Evolutionary conservation across 306 rosid species (phyloP).

Genomic region (Gleditsia sinensis): DNA sequence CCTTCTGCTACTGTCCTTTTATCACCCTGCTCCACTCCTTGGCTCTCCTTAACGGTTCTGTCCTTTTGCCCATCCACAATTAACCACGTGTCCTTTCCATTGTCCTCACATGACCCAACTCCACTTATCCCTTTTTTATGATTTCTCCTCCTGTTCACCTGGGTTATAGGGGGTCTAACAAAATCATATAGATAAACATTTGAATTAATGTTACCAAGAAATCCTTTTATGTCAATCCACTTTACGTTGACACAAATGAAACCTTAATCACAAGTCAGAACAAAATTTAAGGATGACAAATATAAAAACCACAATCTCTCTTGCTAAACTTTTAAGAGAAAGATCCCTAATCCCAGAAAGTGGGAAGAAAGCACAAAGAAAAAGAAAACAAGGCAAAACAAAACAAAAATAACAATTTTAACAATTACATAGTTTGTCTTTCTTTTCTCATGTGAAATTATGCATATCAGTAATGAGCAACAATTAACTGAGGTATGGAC

Average conservation of each 20-base stretch:
- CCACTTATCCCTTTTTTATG: too few species aligned
- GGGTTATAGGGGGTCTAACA: too few species aligned
- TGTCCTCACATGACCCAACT: too few species aligned
- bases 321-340: not conserved
- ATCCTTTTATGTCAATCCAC: not conserved
- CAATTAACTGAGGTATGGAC: not conserved
- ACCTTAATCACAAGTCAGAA: not conserved
- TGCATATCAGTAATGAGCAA: constrained; percentile 20
- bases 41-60: too few species aligned
- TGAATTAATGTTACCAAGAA: not conserved
- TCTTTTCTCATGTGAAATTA: not conserved
- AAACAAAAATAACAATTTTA: not conserved
- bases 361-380: not conserved
- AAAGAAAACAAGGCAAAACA: not conserved
- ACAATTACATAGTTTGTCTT: not conserved
- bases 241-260: not conserved
- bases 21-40: too few species aligned
- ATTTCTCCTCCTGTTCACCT: too few species aligned
- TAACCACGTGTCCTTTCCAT: too few species aligned
- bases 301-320: not conserved
- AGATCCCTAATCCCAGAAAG: not conserved
- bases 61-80: too few species aligned
- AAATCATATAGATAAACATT: not conserved
- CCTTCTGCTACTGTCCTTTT: too few species aligned
- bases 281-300: not conserved